Conservation (phyloP, 2,329 filamentous ascomycete genomes). For the Davidsoniella australis region DNA sequence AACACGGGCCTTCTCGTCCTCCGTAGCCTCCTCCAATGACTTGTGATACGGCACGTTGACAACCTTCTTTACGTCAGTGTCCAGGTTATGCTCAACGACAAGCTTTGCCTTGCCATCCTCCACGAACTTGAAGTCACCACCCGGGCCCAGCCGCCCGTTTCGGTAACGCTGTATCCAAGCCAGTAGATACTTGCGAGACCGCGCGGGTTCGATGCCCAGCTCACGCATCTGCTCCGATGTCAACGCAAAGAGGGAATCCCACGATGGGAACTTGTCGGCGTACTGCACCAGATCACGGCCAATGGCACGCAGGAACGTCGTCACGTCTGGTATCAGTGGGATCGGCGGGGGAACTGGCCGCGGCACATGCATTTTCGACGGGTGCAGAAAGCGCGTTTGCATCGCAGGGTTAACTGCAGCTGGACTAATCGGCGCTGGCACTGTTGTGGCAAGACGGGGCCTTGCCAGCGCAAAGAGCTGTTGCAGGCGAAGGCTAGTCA, state of each 20-base stretch:
- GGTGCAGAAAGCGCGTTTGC: constrained; percentile 1
- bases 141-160: constrained; percentile 59
- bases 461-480: constrained; percentile 1
- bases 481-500: constrained; percentile 5
- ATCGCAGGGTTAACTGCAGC: not conserved
- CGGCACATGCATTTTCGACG: constrained; percentile 7
- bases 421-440: no score
- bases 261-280: constrained; percentile 71
- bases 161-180: constrained; percentile 78
- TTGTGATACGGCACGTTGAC: constrained; percentile 36
- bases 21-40: constrained; percentile 17
- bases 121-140: constrained; percentile 66
- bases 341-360: constrained; percentile 36
- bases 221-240: constrained; percentile 62
- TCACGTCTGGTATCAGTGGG: constrained; percentile 69
- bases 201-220: constrained; percentile 71
- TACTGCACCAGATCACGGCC: constrained; percentile 73
- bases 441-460: not conserved
- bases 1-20: constrained; percentile 27
- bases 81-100: constrained; percentile 22
- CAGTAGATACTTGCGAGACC: constrained; percentile 67
- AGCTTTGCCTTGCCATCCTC: constrained; percentile 35
- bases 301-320: constrained; percentile 79
- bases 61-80: constrained; percentile 32
- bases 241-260: constrained; percentile 78